phyloP scores from a whole-genome alignment of 345 rosid species.

The Ceriops tagal region DNA sequence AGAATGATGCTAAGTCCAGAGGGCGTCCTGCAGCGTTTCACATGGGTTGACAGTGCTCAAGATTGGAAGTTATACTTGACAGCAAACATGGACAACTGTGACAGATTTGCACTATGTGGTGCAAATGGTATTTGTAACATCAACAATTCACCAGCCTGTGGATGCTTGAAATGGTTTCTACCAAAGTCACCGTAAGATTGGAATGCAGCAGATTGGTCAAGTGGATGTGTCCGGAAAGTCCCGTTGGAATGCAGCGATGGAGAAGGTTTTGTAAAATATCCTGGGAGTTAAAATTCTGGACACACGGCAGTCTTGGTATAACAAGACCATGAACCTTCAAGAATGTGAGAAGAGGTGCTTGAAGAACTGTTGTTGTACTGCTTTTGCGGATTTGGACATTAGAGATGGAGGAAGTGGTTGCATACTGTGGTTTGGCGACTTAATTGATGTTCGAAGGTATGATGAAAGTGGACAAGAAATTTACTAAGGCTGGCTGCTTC shows the following conservation, averaged over 20 bases:
- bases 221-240: conserved; percentile 11
- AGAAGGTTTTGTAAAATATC: conserved; percentile 14
- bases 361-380: conserved; percentile 14
- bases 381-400: conserved; percentile 13
- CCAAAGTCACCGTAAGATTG: conserved; percentile 11
- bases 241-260: conserved; percentile 10
- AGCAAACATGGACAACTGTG: conserved; percentile 12
- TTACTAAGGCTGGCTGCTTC: conserved; percentile 42
- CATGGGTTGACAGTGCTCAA: conserved; percentile 10
- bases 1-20: conserved; percentile 9
- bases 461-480: conserved; percentile 33
- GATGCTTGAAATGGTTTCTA: conserved; percentile 7
- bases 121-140: conserved; percentile 13
- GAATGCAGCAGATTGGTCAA: conserved; percentile 6
- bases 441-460: conserved; percentile 8
- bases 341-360: conserved; percentile 10
- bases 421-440: conserved; percentile 13
- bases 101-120: conserved; percentile 12
- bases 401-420: conserved; percentile 21
- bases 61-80: conserved; percentile 12
- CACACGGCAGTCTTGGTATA: conserved; percentile 10
- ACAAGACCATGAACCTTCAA: conserved; percentile 1
- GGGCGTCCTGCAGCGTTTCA: conserved; percentile 10
- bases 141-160: conserved; percentile 12
- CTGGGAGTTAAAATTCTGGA: conserved; percentile 12